Base-by-base conservation (phyloP, 768 basidiomycete species). In the Lactarius hatsudake region DNA sequence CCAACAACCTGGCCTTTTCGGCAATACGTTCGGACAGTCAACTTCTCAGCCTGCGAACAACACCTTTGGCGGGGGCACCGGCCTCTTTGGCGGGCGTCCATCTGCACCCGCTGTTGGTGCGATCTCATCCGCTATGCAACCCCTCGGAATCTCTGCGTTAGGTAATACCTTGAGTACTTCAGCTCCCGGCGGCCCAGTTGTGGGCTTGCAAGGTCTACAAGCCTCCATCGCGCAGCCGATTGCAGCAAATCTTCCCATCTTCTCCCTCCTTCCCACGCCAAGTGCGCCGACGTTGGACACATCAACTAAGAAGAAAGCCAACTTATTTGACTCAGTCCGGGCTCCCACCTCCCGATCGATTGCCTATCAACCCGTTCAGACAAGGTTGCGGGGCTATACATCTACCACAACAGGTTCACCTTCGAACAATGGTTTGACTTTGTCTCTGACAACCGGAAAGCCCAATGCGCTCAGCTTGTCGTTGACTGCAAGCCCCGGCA, bases 211-310 rank as follows among this genome's bases (percentile, higher is more conserved):
- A 76, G 86, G 86, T n/a, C 79, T 96, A 62, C 90, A 89, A 10
- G 91, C 94, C 1, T 95, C 95, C 23, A 93, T 98, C 73, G 88
- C 91, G 32, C 91, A 96, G 75, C 92, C 92, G 9, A 88, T 94
- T 69, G 85, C 84, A 38, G 81, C 85, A 59, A 88, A 89, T 68
- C 75, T 91, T 61, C 88, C 87, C 5, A 87, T 90, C 60, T 93
- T 89, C 74, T 86, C 84, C 61, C 81, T 92, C 83, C 84, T 93
- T 38, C 88, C 89, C 26, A 86, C 87, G 45, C 90, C 86, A 32
- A 90, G 83, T 59, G 83, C 84, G 32, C 79, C 85, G 69, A 81
- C 82, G 64, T 80, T 86, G 18, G 90, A 90, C 23, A 81, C 81
- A 65, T 80, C 79, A 23, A 79, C 84, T 36, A 92, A 92, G 79